Evolutionary conservation across 1,284 basidiomycete species (phyloP).

Genomic region (Tremellales sp.): DNA sequence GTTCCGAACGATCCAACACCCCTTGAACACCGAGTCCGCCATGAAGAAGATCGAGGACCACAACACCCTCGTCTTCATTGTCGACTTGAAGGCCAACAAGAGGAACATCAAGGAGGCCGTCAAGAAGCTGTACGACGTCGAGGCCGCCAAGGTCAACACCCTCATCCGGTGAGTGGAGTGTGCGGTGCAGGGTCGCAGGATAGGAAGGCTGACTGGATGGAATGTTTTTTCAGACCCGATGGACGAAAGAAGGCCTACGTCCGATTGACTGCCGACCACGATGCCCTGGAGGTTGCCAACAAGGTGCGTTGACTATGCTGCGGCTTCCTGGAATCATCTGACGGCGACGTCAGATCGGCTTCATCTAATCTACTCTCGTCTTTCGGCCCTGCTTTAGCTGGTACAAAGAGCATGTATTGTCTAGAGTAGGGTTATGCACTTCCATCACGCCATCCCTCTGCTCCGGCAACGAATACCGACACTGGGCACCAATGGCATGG

Average conservation of each 20-base stretch:
- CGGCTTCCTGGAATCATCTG: conserved; percentile 1
- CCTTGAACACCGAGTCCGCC: conserved; percentile 57
- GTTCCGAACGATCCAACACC: conserved; percentile 85
- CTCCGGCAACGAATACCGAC: no score
- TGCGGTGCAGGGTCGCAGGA: neutral
- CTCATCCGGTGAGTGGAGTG: conserved; percentile 73
- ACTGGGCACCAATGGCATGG: no score
- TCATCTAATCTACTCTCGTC: conserved; percentile 42
- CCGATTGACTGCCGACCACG: conserved; percentile 88
- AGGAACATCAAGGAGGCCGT: conserved; percentile 98
- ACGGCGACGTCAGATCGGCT: conserved; percentile 43
- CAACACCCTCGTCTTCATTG: conserved; percentile 98
- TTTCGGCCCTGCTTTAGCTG: conserved; percentile 2
- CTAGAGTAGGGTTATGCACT: conserved; percentile 1
- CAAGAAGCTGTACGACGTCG: conserved; percentile 98
- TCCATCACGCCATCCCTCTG: no score
- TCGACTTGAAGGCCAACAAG: conserved; percentile 95
- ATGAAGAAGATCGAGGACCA: conserved; percentile 97
- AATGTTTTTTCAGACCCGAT: conserved; percentile 65
- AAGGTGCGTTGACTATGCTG: conserved; percentile 62
- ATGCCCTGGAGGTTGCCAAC: conserved; percentile 97
- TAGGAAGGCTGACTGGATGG: neutral
- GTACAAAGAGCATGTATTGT: no score
- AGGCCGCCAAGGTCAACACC: conserved; percentile 95
- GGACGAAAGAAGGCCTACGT: conserved; percentile 99